These are phyloP conservation scores for Clonostachys sp. DNA, from an alignment of 2,329 filamentous ascomycete genomes.

Conservation along the genomic window DNA sequence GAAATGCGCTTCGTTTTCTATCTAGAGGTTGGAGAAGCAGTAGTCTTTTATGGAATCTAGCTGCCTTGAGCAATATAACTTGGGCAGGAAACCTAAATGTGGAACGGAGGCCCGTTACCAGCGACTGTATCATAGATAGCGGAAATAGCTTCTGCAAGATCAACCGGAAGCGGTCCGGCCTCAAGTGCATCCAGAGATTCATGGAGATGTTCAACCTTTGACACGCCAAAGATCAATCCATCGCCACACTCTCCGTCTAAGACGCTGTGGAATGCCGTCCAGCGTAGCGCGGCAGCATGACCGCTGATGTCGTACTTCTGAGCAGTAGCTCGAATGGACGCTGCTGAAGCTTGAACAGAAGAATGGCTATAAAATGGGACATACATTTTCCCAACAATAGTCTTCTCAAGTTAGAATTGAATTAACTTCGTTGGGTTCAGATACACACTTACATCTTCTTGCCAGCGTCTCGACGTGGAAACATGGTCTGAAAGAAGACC, in stretches of 20 bases:
- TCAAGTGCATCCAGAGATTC: conserved; percentile 25
- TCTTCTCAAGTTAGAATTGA: not conserved
- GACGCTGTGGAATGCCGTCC: conserved; percentile 28
- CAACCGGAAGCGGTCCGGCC: conserved; percentile 30
- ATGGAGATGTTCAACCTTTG: conserved; percentile 25
- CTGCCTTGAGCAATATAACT: no score
- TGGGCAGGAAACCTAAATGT: no score
- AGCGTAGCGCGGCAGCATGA: conserved; percentile 33
- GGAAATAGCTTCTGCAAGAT: conserved; percentile 17
- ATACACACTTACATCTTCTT: conserved; percentile 15
- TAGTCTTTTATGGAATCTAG: no score
- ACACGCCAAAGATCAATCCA: conserved; percentile 25
- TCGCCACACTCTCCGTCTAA: conserved; percentile 24
- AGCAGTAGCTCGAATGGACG: conserved; percentile 15
- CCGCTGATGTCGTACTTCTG: conserved; percentile 25
- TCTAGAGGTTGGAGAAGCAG: no score
- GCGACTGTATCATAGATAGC: conserved; percentile 4
- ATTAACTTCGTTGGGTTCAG: not conserved
- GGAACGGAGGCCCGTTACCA: no score
- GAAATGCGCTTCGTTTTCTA: no score
- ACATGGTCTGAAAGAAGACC: conserved; percentile 14
- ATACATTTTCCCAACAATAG: conserved; percentile 15
- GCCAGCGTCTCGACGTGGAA: conserved; percentile 6
- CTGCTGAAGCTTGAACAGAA: conserved; percentile 15
- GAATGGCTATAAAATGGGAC: conserved; percentile 15